phyloP scores from a whole-genome alignment of 2,329 filamentous ascomycete genomes.

The Aspergillus oerlinghausenensis region DNA sequence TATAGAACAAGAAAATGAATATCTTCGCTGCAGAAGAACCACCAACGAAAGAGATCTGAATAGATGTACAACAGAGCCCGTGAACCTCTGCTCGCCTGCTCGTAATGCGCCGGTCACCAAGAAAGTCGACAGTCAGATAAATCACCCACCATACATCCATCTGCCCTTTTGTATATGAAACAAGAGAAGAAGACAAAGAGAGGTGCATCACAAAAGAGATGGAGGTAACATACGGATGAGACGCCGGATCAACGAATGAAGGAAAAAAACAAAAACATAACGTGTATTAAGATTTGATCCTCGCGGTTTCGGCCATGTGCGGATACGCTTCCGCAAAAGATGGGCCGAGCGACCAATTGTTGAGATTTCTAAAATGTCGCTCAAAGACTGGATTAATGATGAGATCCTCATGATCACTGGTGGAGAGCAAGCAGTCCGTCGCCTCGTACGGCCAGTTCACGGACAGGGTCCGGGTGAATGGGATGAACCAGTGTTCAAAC shows the following conservation, averaged over 20 bases:
- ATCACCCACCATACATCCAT: neutral
- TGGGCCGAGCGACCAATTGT: slow-evolving; percentile 77
- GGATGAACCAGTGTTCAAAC: slow-evolving; percentile 79
- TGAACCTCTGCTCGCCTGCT: neutral
- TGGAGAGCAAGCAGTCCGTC: slow-evolving; percentile 61
- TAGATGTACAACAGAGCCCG: neutral
- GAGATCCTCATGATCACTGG: slow-evolving; percentile 54
- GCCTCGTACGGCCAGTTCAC: slow-evolving; percentile 83
- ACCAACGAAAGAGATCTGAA: neutral
- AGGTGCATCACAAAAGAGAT: neutral
- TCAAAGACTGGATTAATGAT: slow-evolving; percentile 86
- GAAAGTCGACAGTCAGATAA: neutral
- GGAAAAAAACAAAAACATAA: neutral
- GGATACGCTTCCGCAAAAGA: slow-evolving; percentile 65
- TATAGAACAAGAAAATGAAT: neutral
- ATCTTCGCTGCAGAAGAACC: neutral
- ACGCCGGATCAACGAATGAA: no score
- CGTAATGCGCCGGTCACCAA: neutral
- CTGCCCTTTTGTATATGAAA: neutral
- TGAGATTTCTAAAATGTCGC: slow-evolving; percentile 65
- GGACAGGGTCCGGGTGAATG: slow-evolving; percentile 69
- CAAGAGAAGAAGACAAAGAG: neutral
- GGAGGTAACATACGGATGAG: no score
- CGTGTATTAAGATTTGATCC: slow-evolving; percentile 24
- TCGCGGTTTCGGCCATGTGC: slow-evolving; percentile 41